These are phyloP conservation scores for Crithidia fasciculata DNA, from an alignment of 208 protist species.

Conservation along the genomic window DNA sequence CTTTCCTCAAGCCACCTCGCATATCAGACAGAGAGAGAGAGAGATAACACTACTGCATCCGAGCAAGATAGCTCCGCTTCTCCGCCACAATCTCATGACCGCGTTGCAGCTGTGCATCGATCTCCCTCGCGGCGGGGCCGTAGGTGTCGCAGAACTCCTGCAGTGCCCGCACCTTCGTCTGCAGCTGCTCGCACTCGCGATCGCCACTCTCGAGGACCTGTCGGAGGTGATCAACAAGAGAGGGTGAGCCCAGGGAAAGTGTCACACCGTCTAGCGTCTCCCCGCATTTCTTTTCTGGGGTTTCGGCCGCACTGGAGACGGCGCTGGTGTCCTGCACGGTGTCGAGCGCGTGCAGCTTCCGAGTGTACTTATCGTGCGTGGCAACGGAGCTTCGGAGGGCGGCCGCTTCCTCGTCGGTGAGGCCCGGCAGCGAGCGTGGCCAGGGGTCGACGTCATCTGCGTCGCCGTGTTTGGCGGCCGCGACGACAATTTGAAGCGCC, in stretches of 20 bases:
- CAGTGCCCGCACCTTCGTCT: slow-evolving; percentile 16
- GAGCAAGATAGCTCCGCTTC: slow-evolving; percentile 16
- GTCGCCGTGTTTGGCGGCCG: neutral
- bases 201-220: slow-evolving; percentile 22
- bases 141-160: slow-evolving; percentile 29
- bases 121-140: slow-evolving; percentile 15
- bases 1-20: neutral
- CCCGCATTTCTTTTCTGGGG: neutral
- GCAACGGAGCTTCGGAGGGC: slow-evolving; percentile 35
- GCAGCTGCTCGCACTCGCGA: slow-evolving; percentile 13
- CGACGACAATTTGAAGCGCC: slow-evolving; percentile 27
- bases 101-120: slow-evolving; percentile 25
- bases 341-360: slow-evolving; percentile 22
- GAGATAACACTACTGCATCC: neutral
- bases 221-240: slow-evolving; percentile 18
- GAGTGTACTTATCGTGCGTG: slow-evolving; percentile 45
- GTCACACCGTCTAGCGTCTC: neutral
- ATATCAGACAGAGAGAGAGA: neutral
- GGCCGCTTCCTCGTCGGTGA: slow-evolving; percentile 47
- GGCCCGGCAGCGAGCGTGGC: slow-evolving; percentile 42
- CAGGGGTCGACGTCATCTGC: slow-evolving; percentile 23
- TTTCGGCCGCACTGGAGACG: neutral
- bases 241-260: neutral
- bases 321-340: neutral
- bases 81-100: slow-evolving; percentile 17